Conservation (phyloP, 164 flowering plant species). For the Cinnamomum micranthum region DNA sequence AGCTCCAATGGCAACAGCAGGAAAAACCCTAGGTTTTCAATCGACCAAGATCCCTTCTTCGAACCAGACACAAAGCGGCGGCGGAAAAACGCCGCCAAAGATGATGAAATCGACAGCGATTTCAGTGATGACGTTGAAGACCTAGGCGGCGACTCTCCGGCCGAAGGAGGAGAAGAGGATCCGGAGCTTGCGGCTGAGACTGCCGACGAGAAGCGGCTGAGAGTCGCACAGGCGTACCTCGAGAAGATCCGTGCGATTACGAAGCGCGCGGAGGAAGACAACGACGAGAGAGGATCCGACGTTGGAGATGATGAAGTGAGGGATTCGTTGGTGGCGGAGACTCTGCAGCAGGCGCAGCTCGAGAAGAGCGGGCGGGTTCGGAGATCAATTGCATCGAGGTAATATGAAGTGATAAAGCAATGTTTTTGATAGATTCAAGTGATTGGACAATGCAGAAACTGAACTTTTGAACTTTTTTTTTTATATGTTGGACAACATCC, state of each 20-base stretch:
- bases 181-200: conserved; percentile 7
- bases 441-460: too few species aligned
- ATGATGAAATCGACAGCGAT: conserved; percentile 6
- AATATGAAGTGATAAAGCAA: background rate
- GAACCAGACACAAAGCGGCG: background rate
- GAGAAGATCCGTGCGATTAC: conserved; percentile 7
- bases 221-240: conserved; percentile 9
- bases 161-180: conserved; percentile 2
- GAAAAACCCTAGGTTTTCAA: conserved; percentile 7
- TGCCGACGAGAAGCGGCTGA: conserved; percentile 16
- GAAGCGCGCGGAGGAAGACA: conserved; percentile 12
- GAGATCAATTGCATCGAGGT: conserved; percentile 72
- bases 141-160: conserved; percentile 1
- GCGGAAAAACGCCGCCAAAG: background rate
- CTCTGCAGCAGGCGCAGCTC: conserved; percentile 69
- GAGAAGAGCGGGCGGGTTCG: conserved; percentile 75
- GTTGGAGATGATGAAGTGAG: conserved; percentile 30
- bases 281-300: conserved; percentile 23
- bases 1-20: background rate
- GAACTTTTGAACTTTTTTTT: too few species aligned
- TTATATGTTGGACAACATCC: too few species aligned
- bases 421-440: too few species aligned
- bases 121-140: background rate
- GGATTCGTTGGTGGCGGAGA: conserved; percentile 50
- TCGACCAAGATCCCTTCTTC: conserved; percentile 10